A percentile compares a stretch with the other conserved stretches of the same genome.
Conservation (phyloP, 768 basidiomycete genomes). For the Collybia sordida region DNA sequence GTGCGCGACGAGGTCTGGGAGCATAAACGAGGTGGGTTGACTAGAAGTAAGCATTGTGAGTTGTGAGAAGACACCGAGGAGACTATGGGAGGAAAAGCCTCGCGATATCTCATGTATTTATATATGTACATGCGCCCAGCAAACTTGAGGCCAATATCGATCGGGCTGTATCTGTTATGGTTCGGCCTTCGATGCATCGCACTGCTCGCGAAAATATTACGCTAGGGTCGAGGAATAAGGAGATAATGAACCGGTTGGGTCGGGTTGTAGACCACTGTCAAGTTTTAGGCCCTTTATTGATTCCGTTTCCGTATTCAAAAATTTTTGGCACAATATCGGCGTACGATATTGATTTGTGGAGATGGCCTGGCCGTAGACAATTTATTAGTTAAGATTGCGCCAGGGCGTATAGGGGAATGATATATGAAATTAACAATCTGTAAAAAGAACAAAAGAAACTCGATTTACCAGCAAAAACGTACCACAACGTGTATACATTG, state of each 20-base stretch:
- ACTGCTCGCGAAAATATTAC: not conserved
- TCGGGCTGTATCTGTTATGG: not conserved
- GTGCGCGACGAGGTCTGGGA: constrained; percentile 55
- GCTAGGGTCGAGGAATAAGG: constrained; percentile 3
- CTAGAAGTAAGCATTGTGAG: not conserved
- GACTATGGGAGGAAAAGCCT: not conserved
- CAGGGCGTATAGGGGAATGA: not conserved
- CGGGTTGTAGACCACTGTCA: constrained; percentile 4
- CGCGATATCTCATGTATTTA: not conserved
- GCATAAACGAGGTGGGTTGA: constrained; percentile 32
- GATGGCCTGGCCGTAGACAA: not conserved
- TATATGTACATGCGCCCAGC: not conserved
- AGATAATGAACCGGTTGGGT: constrained; percentile 8
- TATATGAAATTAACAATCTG: constrained; percentile 8
- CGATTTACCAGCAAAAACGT: not conserved
- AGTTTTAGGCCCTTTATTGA: not conserved
- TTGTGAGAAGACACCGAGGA: not conserved
- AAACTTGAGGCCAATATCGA: constrained; percentile 2
- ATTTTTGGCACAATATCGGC: not conserved
- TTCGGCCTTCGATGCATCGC: not conserved
- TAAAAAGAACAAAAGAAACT: constrained; percentile 10
- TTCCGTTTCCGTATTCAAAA: not conserved
- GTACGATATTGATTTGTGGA: not conserved
- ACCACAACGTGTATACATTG: not conserved
- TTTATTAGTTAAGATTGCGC: not conserved